Percentiles rank a stretch among this genome's conserved stretches.
Conservation (phyloP, 1,284 basidiomycete species). For the Exobasidium rhododendri region DNA sequence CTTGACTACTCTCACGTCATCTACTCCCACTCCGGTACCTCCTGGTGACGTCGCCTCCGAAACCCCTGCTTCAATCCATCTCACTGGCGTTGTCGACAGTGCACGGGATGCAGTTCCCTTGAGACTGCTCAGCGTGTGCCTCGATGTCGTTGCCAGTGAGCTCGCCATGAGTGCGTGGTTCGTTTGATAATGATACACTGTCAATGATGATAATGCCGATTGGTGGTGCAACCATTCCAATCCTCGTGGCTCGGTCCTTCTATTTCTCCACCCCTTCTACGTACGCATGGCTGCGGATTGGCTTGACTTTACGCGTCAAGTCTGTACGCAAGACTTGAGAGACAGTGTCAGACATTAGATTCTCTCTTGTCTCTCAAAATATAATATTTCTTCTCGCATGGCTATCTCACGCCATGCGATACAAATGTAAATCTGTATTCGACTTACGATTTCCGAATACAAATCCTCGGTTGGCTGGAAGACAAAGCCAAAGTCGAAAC, state of each 20-base stretch:
- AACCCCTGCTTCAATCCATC: not conserved
- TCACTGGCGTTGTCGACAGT: not conserved
- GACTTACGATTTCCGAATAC: too few relatives aligned
- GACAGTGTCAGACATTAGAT: too few relatives aligned
- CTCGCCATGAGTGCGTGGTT: constrained; percentile 33
- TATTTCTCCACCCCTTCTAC: too few relatives aligned
- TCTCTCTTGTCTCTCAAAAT: too few relatives aligned
- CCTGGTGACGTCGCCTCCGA: not conserved
- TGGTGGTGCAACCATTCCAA: not conserved
- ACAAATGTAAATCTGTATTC: too few relatives aligned
- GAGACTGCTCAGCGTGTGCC: constrained; percentile 25
- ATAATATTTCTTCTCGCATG: too few relatives aligned
- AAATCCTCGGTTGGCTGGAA: constrained; percentile 6
- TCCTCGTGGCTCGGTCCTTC: too few relatives aligned
- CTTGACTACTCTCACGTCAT: not conserved
- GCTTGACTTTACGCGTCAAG: too few relatives aligned
- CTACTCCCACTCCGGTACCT: not conserved
- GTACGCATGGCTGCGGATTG: too few relatives aligned
- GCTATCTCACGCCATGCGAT: too few relatives aligned
- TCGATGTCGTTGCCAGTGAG: constrained; percentile 31
- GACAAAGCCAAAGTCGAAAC: not conserved
- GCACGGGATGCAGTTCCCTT: not conserved
- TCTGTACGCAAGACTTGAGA: too few relatives aligned
- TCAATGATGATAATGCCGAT: not conserved
- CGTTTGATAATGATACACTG: too few relatives aligned